Evolutionary conservation across 139 green algal genomes (phyloP).

Genomic region (Picochlorum sp.): DNA sequence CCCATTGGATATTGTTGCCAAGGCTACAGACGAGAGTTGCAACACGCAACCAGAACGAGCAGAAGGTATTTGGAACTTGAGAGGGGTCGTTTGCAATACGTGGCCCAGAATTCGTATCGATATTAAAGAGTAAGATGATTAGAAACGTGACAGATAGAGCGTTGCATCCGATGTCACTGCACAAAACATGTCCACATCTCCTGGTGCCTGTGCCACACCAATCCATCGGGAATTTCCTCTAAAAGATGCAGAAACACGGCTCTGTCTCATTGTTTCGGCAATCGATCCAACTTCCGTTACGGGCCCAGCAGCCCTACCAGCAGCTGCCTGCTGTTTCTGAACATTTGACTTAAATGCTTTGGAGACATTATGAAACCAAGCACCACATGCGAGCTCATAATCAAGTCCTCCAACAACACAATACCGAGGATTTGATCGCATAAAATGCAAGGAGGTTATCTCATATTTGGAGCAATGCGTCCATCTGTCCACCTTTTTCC

Average conservation of each 20-base stretch:
- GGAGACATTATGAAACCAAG: slow-evolving; percentile 20
- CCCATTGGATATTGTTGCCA: slow-evolving; percentile 40
- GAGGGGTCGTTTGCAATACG: slow-evolving; percentile 72
- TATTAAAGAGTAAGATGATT: neutral
- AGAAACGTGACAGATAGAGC: slow-evolving; percentile 17
- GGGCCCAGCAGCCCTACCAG: neutral
- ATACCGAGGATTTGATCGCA: slow-evolving; percentile 9
- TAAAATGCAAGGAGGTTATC: slow-evolving; percentile 20
- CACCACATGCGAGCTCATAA: slow-evolving; percentile 29
- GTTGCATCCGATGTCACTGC: slow-evolving; percentile 16
- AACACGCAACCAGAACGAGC: slow-evolving; percentile 71
- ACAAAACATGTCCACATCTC: slow-evolving; percentile 15
- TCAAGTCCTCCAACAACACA: slow-evolving; percentile 17
- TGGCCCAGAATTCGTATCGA: slow-evolving; percentile 39
- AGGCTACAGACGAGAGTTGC: slow-evolving; percentile 64
- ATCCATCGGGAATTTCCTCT: slow-evolving; percentile 25
- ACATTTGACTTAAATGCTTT: slow-evolving; percentile 8
- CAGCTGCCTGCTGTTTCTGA: neutral
- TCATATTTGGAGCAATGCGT: slow-evolving; percentile 30
- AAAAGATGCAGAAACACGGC: slow-evolving; percentile 13
- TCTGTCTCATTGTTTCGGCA: neutral
- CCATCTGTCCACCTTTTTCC: slow-evolving; percentile 24
- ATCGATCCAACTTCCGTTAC: neutral
- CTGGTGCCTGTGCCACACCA: slow-evolving; percentile 20
- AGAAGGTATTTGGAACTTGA: slow-evolving; percentile 64